Evolutionary conservation across 352 stramenopile genomes (phyloP), one percentile per base, ranked within the genome.

Genomic region (Pythium scleroteichum): DNA sequence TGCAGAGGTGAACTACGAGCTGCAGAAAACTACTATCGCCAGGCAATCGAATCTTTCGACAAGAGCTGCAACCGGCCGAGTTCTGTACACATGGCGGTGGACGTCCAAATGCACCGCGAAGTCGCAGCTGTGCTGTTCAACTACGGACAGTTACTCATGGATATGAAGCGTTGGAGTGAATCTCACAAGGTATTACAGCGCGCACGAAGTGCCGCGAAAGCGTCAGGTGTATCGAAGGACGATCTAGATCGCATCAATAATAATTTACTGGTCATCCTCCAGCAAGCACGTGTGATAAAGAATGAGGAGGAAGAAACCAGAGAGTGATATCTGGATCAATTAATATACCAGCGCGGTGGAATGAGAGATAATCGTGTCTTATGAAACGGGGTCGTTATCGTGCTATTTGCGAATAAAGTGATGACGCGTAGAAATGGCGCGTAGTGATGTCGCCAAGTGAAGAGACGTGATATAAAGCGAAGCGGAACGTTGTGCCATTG

Each of bases 21-120:
- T 4, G 72, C 72, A 0, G 69, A 78, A 29, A 77, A 75, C 24
- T 80, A 78, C 64, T 80, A 74, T 41, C 71, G 62, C 1, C 69
- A 80, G 46, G 69, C 69, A 6, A 64, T 79, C 16, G 52, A 60
- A 17, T 20, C 46, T 1, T 79, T 72, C 53, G 64, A 76, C 27
- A 67, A 57, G 20, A 56, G 27, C 29, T 52, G 38, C 13, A 46
- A 50, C 10, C 5, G 17, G 5, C 29, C 17, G 9, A 45, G 20
- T 10, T 17, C 38, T 6, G 14, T 54, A 17, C 2, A 14, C 2
- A 20, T 23, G 0, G 4, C 35, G 10, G 38, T 39, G 8, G 41
- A 59, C 0, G 41, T 48, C 17, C 65, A 73, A 45, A 68, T 73
- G 17, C 61, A 76, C 23, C 56, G 53, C 17, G 65, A 76, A 24